phyloP scores from a whole-genome alignment of 495 filamentous ascomycete genomes.

The Aspergillus baeticus region DNA sequence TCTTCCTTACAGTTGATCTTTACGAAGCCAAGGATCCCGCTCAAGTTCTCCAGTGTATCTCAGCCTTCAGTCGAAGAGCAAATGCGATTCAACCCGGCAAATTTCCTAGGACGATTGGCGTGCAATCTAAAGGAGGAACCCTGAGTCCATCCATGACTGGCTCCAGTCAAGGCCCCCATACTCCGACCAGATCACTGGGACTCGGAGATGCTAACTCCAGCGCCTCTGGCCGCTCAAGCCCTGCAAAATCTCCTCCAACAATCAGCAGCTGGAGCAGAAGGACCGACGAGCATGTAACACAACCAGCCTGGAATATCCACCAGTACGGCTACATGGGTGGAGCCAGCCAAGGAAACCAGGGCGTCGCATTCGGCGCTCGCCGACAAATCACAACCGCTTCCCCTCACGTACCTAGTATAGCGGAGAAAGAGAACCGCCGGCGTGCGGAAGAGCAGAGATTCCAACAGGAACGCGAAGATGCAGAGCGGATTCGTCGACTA shows the following conservation, averaged over 20 bases:
- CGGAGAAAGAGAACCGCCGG: conserved; percentile 62
- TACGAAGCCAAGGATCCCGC: conserved; percentile 96
- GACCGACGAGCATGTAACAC: conserved; percentile 73
- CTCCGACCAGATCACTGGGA: conserved; percentile 49
- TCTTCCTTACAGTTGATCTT: conserved; percentile 96
- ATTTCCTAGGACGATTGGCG: conserved; percentile 70
- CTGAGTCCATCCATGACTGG: conserved; percentile 74
- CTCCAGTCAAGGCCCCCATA: conserved; percentile 40
- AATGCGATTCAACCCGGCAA: conserved; percentile 69
- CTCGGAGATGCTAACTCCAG: conserved; percentile 63
- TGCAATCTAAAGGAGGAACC: conserved; percentile 55
- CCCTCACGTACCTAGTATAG: conserved; percentile 73
- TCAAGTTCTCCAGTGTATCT: conserved; percentile 91
- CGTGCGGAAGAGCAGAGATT: conserved; percentile 63
- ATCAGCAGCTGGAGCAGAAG: conserved; percentile 91
- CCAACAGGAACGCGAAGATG: conserved; percentile 62
- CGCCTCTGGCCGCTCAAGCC: conserved; percentile 57
- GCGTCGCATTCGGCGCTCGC: conserved; percentile 85
- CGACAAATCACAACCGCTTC: conserved; percentile 86
- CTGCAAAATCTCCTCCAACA: conserved; percentile 56
- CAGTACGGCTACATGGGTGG: conserved; percentile 99
- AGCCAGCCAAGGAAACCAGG: conserved; percentile 92
- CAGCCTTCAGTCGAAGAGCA: conserved; percentile 86
- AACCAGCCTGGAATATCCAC: conserved; percentile 97
- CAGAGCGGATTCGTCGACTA: conserved; percentile 56